A percentile compares a stretch with the other conserved stretches of the same genome.
Conservation (phyloP, 805 yeast species). For the Candida insectorum region DNA sequence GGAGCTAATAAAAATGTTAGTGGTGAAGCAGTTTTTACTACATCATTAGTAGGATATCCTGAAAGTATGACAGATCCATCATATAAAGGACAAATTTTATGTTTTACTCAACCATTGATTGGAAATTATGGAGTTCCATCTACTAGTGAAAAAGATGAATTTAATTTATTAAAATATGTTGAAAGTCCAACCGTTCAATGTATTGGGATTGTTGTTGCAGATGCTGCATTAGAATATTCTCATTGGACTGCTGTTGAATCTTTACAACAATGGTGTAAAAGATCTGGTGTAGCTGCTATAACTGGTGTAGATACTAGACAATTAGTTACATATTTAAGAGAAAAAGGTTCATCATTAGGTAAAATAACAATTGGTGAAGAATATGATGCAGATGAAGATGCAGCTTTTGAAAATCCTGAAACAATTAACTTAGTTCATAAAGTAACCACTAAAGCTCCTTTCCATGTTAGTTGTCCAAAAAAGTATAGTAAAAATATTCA, state of each 20-base stretch:
- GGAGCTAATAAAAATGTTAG: conserved; percentile 91
- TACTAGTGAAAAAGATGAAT: conserved; percentile 74
- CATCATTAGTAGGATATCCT: conserved; percentile 97
- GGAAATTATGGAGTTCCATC: conserved; percentile 99
- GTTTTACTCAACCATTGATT: conserved; percentile 94
- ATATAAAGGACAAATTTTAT: conserved; percentile 93
- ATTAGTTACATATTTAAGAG: conserved; percentile 87
- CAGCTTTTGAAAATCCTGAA: conserved; percentile 88
- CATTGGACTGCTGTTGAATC: conserved; percentile 99
- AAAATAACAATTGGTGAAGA: conserved; percentile 87
- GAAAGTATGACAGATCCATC: conserved; percentile 99
- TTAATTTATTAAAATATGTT: conserved; percentile 80
- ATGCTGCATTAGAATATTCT: conserved; percentile 92
- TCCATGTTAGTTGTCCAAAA: conserved; percentile 70
- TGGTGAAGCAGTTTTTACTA: conserved; percentile 98
- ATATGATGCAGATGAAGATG: conserved; percentile 88
- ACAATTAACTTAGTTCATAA: conserved; percentile 84
- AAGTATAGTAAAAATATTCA: conserved; percentile 57
- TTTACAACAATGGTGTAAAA: conserved; percentile 90
- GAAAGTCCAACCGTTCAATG: conserved; percentile 92
- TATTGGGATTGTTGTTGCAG: conserved; percentile 93
- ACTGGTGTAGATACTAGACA: conserved; percentile 98
- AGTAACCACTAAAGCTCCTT: conserved; percentile 94
- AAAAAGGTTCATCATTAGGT: conserved; percentile 92
- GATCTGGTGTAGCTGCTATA: conserved; percentile 92